Conservation (phyloP, 257 asterid species). For the Penstemon barbatus region DNA sequence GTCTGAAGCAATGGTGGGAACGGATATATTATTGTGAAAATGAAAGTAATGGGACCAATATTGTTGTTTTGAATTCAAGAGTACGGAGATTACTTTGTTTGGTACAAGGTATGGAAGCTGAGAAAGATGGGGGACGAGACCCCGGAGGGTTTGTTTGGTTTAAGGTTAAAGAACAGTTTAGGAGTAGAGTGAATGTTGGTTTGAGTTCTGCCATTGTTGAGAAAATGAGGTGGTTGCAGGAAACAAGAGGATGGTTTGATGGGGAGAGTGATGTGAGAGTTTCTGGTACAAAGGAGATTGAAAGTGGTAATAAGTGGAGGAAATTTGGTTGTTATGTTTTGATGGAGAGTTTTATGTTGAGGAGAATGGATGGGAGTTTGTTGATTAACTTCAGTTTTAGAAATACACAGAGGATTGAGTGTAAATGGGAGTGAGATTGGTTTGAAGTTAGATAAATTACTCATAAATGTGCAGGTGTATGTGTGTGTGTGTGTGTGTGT, state of each 20-base stretch:
- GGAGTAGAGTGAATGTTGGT: conserved; percentile 48
- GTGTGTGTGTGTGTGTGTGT: too few species aligned
- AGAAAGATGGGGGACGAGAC: conserved; percentile 38
- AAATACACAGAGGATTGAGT: conserved; percentile 44
- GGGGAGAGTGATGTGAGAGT: conserved; percentile 60
- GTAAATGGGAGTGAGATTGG: conserved; percentile 55
- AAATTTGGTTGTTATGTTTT: conserved; percentile 70
- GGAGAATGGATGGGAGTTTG: conserved; percentile 72
- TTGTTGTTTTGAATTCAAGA: conserved; percentile 43
- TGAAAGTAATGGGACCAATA: conserved; percentile 24
- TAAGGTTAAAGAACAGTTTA: conserved; percentile 36
- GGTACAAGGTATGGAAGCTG: conserved; percentile 64
- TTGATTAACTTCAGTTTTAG: conserved; percentile 56
- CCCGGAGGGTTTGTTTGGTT: conserved; percentile 56
- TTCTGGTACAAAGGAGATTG: conserved; percentile 47
- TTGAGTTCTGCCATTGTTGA: conserved; percentile 46
- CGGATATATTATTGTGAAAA: conserved; percentile 50
- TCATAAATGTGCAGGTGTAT: background rate
- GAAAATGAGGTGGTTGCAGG: conserved; percentile 69
- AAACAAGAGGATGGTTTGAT: conserved; percentile 73
- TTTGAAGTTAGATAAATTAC: background rate
- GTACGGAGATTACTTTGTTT: conserved; percentile 53
- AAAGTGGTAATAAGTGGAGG: conserved; percentile 48
- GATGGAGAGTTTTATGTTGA: conserved; percentile 78
- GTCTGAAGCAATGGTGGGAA: conserved; percentile 86